Conservation (phyloP, 148 eudicot genomes). For the Vaccinium myrtillus region DNA sequence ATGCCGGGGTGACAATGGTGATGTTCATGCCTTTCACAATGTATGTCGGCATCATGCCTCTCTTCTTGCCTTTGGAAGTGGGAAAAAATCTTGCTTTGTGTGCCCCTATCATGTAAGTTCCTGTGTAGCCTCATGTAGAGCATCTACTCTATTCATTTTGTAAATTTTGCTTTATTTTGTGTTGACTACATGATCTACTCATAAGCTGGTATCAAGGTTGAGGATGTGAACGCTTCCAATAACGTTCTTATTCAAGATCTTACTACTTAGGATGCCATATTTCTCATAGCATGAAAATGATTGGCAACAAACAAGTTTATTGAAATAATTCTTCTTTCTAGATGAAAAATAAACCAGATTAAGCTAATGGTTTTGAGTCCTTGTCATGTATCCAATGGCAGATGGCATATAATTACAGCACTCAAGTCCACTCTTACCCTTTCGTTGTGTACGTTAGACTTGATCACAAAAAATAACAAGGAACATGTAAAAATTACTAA, state of each 20-base stretch:
- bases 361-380: neutral
- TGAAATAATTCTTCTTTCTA: neutral
- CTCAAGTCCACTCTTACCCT: neutral
- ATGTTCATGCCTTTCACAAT: conserved; percentile 79
- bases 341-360: neutral
- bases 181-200: neutral
- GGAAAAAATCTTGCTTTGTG: conserved; percentile 75
- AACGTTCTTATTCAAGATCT: neutral
- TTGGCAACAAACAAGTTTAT: neutral
- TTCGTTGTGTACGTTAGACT: neutral
- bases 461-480: neutral
- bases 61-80: conserved; percentile 67
- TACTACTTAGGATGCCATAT: neutral
- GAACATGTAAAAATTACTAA: neutral
- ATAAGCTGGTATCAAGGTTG: neutral
- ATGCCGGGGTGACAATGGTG: conserved; percentile 65
- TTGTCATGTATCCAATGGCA: neutral
- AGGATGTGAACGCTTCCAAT: neutral
- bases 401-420: neutral
- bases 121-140: neutral
- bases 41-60: conserved; percentile 99
- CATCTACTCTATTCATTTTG: neutral
- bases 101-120: conserved; percentile 97
- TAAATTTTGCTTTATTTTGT: neutral
- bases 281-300: neutral